A percentile compares a stretch with the other conserved stretches of the same genome.
phyloP scores from a whole-genome alignment of 441 rosid genomes.

The Monsonia emarginata region DNA sequence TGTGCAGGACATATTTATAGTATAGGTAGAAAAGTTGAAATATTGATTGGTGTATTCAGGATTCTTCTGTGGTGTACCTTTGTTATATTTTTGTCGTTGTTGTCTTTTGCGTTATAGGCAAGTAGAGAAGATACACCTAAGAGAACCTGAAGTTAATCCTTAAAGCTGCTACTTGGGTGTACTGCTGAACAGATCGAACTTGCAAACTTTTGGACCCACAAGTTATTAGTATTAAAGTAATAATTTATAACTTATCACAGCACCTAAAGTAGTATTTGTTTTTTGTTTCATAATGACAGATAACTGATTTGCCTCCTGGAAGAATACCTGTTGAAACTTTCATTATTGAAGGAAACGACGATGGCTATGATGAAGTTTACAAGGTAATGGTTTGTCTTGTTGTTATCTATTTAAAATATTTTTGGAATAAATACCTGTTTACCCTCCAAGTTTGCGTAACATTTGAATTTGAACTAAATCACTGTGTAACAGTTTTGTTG shows the following conservation, averaged over 20 bases:
- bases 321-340: constrained; percentile 76
- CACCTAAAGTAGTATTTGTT: background rate
- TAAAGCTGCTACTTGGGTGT: too few species aligned
- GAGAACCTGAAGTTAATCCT: too few species aligned
- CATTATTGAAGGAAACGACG: constrained; percentile 48
- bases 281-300: constrained; percentile 36
- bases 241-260: background rate
- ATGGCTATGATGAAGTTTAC: constrained; percentile 58
- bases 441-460: too few species aligned
- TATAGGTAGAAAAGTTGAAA: background rate
- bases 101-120: background rate
- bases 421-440: too few species aligned
- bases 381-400: constrained; percentile 33
- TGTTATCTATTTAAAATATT: background rate
- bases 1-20: background rate
- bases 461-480: too few species aligned
- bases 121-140: background rate
- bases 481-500: too few species aligned
- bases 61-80: background rate
- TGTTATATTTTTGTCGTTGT: background rate
- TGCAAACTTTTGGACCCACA: background rate
- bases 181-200: background rate
- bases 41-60: background rate
- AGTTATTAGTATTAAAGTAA: background rate
- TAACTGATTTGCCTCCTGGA: constrained; percentile 88